Conservation (phyloP, 2,329 filamentous ascomycete genomes). For the Aspergillus ochraceoroseus region DNA sequence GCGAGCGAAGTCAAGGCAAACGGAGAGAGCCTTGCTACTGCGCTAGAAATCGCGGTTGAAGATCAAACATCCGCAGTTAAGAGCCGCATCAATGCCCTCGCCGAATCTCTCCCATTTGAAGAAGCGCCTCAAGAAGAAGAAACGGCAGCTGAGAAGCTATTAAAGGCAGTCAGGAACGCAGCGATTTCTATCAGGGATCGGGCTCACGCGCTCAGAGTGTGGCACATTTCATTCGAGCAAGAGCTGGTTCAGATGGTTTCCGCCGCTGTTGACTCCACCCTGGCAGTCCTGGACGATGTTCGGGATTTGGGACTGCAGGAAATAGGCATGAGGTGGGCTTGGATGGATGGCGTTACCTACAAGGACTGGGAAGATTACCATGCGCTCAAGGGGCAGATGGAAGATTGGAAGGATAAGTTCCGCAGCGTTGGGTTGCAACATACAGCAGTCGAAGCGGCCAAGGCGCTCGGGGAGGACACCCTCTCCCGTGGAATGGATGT, state of each 20-base stretch:
- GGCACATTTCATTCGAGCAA: conserved; percentile 67
- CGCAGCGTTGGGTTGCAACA: conserved; percentile 70
- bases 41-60: conserved; percentile 64
- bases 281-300: conserved; percentile 76
- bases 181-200: conserved; percentile 70
- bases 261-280: conserved; percentile 70
- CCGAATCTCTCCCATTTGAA: conserved; percentile 54
- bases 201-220: conserved; percentile 70
- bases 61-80: conserved; percentile 63
- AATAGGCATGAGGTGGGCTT: conserved; percentile 89
- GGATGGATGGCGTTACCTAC: conserved; percentile 92
- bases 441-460: conserved; percentile 63
- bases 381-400: conserved; percentile 73
- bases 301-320: conserved; percentile 81
- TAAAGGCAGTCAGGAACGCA: conserved; percentile 57
- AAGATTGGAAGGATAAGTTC: conserved; percentile 79
- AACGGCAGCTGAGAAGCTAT: conserved; percentile 50
- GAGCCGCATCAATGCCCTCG: conserved; percentile 56
- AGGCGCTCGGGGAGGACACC: conserved; percentile 62
- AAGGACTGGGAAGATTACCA: conserved; percentile 97
- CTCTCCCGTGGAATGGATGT: conserved; percentile 75
- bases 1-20: conserved; percentile 55
- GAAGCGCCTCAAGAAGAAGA: conserved; percentile 51
- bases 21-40: conserved; percentile 52
- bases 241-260: conserved; percentile 65